Conservation (phyloP, 2,329 filamentous ascomycete genomes). For the Colletotrichum endophyticum region DNA sequence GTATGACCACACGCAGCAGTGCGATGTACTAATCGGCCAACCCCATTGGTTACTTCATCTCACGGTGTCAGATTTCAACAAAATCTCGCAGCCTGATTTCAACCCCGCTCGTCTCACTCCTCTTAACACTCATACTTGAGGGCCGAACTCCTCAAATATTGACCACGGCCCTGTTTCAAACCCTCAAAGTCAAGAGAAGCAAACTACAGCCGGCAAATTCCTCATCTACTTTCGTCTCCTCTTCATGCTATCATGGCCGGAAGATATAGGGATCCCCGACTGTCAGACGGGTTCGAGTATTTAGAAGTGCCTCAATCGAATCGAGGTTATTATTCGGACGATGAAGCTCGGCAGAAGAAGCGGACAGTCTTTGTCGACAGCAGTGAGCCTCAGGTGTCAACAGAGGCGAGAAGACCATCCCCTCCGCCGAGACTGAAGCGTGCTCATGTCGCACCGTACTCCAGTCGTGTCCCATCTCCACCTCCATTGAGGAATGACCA, state of each 20-base stretch:
- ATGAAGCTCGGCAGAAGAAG: not conserved
- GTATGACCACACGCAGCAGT: not conserved
- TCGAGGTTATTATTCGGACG: not conserved
- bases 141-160: not conserved
- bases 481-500: not conserved
- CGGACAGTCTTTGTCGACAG: not conserved
- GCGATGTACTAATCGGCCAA: not conserved
- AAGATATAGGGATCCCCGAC: not conserved
- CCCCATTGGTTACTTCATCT: not conserved
- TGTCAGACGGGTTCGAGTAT: not conserved
- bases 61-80: not conserved
- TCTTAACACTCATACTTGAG: not conserved
- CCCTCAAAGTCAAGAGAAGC: rapidly evolving
- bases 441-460: not conserved
- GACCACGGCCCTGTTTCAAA: rapidly evolving
- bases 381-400: rapidly evolving
- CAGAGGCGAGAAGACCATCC: not conserved
- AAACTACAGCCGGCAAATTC: not conserved
- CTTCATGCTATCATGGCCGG: not conserved
- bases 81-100: not conserved
- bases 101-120: not conserved
- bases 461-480: not conserved
- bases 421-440: not conserved
- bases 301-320: not conserved
- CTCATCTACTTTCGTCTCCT: rapidly evolving